A percentile compares a stretch with the other conserved stretches of the same genome.
These are phyloP conservation scores for Lactarius sanguifluus DNA, from an alignment of 768 basidiomycete species.

Conservation along the genomic window DNA sequence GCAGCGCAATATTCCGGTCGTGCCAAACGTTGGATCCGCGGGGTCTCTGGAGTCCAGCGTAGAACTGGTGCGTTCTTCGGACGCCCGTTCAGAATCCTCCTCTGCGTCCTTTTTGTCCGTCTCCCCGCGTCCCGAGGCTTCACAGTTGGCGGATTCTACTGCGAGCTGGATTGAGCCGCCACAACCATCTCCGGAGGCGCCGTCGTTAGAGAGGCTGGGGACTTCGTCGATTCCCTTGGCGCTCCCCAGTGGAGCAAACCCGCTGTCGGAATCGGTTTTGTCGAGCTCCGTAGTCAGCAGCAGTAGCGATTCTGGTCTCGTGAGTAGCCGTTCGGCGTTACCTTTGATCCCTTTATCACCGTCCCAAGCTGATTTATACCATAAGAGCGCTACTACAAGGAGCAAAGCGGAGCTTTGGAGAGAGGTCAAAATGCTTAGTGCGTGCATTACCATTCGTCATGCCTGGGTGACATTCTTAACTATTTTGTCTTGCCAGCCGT, in stretches of 20 bases:
- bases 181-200: conserved; percentile 27
- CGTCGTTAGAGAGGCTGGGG: conserved; percentile 13
- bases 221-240: background rate
- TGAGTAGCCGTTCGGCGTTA: conserved; percentile 5
- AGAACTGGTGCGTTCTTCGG: conserved; percentile 38
- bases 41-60: conserved; percentile 40
- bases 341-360: background rate
- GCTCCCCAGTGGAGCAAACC: conserved; percentile 6
- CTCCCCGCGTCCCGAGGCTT: conserved; percentile 43
- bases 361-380: conserved; percentile 23
- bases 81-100: conserved; percentile 46
- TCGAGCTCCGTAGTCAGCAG: conserved; percentile 30
- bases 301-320: conserved; percentile 22
- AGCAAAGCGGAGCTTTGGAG: conserved; percentile 89
- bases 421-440: conserved; percentile 87
- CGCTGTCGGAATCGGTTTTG: conserved; percentile 28
- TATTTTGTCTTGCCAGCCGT: conserved; percentile 54
- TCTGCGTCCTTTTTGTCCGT: conserved; percentile 43
- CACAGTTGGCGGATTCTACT: conserved; percentile 40
- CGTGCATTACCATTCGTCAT: conserved; percentile 26
- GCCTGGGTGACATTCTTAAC: conserved; percentile 16
- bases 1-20: conserved; percentile 17
- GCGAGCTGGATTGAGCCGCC: conserved; percentile 47
- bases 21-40: conserved; percentile 28
- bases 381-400: conserved; percentile 36